Conservation (phyloP, 192 early-diverging fungal genomes). For the Geranomyces michiganensis region DNA sequence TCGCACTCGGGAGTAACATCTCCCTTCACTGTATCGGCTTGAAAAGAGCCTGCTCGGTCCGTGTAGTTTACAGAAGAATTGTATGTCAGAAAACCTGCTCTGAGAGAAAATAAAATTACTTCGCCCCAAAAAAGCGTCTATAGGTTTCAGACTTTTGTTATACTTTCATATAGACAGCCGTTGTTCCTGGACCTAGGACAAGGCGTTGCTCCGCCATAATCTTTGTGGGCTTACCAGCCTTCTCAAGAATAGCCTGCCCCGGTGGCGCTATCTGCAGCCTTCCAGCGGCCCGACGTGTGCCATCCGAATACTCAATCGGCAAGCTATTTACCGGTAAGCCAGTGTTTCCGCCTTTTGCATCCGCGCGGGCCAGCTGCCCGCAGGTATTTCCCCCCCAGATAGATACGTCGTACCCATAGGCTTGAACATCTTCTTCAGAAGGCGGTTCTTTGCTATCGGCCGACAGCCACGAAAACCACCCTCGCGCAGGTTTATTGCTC, state of each 20-base stretch:
- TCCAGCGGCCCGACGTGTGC: not conserved
- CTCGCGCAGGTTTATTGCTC: not conserved
- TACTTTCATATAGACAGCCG: conserved; percentile 31
- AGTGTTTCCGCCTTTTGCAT: conserved; percentile 37
- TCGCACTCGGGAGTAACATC: conserved; percentile 23
- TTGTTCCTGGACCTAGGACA: conserved; percentile 19
- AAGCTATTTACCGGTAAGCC: conserved; percentile 23
- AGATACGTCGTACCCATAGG: conserved; percentile 43
- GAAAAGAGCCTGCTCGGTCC: not conserved
- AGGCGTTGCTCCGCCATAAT: conserved; percentile 31
- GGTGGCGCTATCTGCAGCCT: conserved; percentile 24
- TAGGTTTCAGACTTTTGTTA: too few relatives aligned
- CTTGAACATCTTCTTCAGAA: not conserved
- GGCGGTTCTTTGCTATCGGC: not conserved
- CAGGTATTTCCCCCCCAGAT: conserved; percentile 45
- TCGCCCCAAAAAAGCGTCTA: too few relatives aligned
- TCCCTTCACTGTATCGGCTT: conserved; percentile 9
- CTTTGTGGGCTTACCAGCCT: conserved; percentile 5
- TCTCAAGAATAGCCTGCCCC: conserved; percentile 5
- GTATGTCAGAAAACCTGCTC: too few relatives aligned
- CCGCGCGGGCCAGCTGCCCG: conserved; percentile 37
- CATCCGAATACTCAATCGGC: conserved; percentile 19
- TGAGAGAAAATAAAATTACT: too few relatives aligned
- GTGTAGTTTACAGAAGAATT: not conserved
- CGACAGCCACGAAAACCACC: conserved; percentile 1